Evolutionary conservation across 305 asterid genomes (phyloP).

Genomic region (Withania somnifera): DNA sequence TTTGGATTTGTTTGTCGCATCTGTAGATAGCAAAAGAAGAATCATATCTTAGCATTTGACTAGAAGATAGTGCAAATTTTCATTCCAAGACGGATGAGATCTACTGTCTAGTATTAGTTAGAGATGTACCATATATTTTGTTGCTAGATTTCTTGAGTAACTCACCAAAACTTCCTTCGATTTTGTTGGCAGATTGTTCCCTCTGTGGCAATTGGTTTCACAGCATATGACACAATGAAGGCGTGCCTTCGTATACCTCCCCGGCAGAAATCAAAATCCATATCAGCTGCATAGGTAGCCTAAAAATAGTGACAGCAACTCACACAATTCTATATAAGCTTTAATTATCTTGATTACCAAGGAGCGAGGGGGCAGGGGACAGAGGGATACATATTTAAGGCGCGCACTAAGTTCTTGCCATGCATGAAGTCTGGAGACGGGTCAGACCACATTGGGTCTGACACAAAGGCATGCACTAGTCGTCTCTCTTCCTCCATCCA

Average conservation of each 20-base stretch:
- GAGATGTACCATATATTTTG: not conserved
- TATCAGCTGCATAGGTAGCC: constrained; percentile 21
- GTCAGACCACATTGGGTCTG: not conserved
- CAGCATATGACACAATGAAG: constrained; percentile 79
- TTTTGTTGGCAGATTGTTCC: constrained; percentile 63
- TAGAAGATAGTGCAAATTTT: not conserved
- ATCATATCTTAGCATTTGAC: not conserved
- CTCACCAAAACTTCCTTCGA: not conserved
- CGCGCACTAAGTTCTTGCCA: not conserved
- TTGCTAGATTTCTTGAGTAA: not conserved
- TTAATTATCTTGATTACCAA: not conserved
- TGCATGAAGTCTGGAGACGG: not conserved
- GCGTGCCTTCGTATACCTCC: constrained; percentile 66
- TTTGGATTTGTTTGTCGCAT: not conserved
- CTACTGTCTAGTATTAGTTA: not conserved
- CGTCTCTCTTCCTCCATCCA: not conserved
- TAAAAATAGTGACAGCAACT: not conserved
- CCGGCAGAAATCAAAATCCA: constrained; percentile 46
- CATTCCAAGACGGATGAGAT: not conserved
- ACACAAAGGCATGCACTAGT: too few species aligned
- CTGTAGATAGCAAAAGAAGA: not conserved
- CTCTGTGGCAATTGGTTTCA: constrained; percentile 88
- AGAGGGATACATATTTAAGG: not conserved
- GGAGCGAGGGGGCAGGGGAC: too few species aligned
- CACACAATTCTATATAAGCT: not conserved